phyloP scores from a whole-genome alignment of 139 green algal species.

The Trebouxia sp. region DNA sequence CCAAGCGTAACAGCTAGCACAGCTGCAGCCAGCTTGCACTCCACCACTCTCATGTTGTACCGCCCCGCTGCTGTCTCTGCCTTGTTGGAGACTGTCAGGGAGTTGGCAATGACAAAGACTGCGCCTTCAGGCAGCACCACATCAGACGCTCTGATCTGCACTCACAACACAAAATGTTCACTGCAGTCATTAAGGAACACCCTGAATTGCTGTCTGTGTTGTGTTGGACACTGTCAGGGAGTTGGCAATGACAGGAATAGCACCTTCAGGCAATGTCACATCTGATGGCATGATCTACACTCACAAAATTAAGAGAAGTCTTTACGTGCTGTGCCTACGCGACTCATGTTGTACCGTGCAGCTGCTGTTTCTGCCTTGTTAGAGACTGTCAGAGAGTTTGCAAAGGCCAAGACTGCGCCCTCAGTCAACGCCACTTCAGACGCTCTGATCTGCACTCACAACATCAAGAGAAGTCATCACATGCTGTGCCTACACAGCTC shows the following conservation, averaged over 20 bases:
- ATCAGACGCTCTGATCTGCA: slow-evolving; percentile 77
- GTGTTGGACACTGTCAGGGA: slow-evolving; percentile 91
- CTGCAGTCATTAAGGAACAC: too few relatives aligned
- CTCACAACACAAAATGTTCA: too few relatives aligned
- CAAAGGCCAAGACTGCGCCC: slow-evolving; percentile 89
- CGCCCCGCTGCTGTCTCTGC: slow-evolving; percentile 74
- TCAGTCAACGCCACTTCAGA: slow-evolving; percentile 81
- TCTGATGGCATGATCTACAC: slow-evolving; percentile 75
- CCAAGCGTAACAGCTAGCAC: slow-evolving; percentile 73
- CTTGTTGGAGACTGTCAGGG: slow-evolving; percentile 91
- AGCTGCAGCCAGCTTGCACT: slow-evolving; percentile 88
- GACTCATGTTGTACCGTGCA: slow-evolving; percentile 92
- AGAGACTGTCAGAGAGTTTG: slow-evolving; percentile 88
- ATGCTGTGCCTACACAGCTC: too few relatives aligned
- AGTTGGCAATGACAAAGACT: slow-evolving; percentile 96
- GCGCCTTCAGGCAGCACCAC: slow-evolving; percentile 79
- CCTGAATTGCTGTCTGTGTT: slow-evolving; percentile 82
- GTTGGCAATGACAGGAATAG: slow-evolving; percentile 92
- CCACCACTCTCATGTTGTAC: slow-evolving; percentile 97
- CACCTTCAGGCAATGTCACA: slow-evolving; percentile 77
- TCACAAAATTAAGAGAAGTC: too few relatives aligned
- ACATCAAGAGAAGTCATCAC: slow-evolving; percentile 74
- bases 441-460: slow-evolving; percentile 79
- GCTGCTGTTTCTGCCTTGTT: slow-evolving; percentile 91
- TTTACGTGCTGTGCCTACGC: too few relatives aligned